Base-by-base conservation (phyloP, 176 grass and related monocot species). In the Thalia dealbata region DNA sequence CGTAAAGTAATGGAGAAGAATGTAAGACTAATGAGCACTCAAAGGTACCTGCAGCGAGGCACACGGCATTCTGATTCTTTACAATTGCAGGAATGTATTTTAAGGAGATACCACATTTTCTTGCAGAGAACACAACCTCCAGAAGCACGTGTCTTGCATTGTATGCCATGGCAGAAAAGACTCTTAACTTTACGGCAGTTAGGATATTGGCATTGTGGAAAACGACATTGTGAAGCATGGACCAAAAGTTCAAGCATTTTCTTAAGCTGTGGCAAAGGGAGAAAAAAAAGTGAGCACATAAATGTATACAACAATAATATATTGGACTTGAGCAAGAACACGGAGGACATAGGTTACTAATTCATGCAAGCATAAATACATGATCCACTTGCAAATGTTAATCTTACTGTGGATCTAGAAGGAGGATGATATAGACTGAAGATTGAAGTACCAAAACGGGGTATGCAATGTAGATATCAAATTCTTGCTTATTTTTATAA, bases 11-110 rank as follows among this genome's bases (percentile, higher is more conserved):
- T 32, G 19, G 19, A 60, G 8, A 9, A 27, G 6, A 12, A 43
- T 25, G 18, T n/a, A 3, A 22, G 7, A 14, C 21, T 16, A 25
- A 3, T 26, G 62, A 50, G 28, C 22, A 14, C 4, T 35, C 59
- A 73, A 92, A 84, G 55, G 45, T 74, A 99, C 95, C 91, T 93
- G 95, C 95, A 99, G 26, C 95, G 82, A 0, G 95, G 95, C 30
- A 99, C 90, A 48, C 23, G 85, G 80, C 90, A 99, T 44, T 84
- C 83, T 45, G 95, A 86, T 75, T 95, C 90, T 84, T 92, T 99
- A 73, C 95, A 99, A 79, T 90, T 85, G 69, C 90, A 85, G 45
- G 95, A 86, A 87, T 99, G 95, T 61, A 99, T 80, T 79, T 90
- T 86, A 77, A 93, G 88, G 64, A 92, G 88, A 71, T 90, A 92